These are phyloP conservation scores for Arachnomyces sp. DNA, from an alignment of 2,329 filamentous ascomycete genomes.

Conservation along the genomic window DNA sequence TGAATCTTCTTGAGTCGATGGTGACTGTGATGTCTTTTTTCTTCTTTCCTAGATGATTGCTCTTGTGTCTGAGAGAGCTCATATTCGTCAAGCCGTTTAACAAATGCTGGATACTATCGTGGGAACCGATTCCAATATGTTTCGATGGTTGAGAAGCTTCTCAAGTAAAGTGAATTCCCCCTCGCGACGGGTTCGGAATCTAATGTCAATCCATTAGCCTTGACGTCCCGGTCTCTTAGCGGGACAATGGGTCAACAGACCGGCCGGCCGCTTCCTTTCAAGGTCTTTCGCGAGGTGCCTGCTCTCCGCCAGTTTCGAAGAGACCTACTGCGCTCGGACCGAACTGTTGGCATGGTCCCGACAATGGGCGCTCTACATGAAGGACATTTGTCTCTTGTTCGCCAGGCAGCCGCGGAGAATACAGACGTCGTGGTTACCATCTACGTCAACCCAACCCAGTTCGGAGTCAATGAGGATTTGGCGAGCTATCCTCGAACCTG, in stretches of 20 bases:
- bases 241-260: slow-evolving; percentile 9
- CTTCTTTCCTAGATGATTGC: too few species aligned
- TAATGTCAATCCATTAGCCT: slow-evolving; percentile 3
- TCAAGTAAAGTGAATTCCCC: slow-evolving; percentile 9
- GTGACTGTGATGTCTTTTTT: too few species aligned
- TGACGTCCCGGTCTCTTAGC: slow-evolving; percentile 3
- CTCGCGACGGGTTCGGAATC: too few species aligned
- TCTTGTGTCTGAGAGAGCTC: not conserved
- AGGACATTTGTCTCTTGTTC: slow-evolving; percentile 80
- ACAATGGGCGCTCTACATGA: slow-evolving; percentile 97
- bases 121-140: slow-evolving; percentile 19
- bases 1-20: too few species aligned
- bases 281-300: slow-evolving; percentile 66
- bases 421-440: slow-evolving; percentile 83
- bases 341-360: slow-evolving; percentile 78
- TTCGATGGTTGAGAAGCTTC: slow-evolving; percentile 19
- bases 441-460: slow-evolving; percentile 96
- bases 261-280: slow-evolving; percentile 21
- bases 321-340: slow-evolving; percentile 57
- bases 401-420: slow-evolving; percentile 74
- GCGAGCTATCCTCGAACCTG: slow-evolving; percentile 85
- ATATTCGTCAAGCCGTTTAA: slow-evolving; percentile 9
- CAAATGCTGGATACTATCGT: slow-evolving; percentile 1
- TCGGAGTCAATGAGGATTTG: slow-evolving; percentile 81
- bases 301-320: slow-evolving; percentile 63